Percentiles rank a stretch among this genome's conserved stretches.
Evolutionary conservation across 1,139 yeast species (phyloP).

Genomic region (Yamadazyma atlantica): DNA sequence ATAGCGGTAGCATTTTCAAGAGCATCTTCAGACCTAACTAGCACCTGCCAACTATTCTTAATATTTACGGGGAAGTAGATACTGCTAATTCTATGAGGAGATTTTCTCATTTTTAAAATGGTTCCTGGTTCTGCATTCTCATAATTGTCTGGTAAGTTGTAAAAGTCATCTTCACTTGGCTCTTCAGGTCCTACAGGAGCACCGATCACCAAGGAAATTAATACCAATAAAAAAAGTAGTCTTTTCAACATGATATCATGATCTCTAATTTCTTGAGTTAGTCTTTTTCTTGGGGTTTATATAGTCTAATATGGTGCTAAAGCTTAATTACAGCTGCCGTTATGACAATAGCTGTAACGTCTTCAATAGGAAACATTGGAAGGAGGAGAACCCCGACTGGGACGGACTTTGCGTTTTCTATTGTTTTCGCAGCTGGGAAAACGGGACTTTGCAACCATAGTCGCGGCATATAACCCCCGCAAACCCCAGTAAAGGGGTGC

Average conservation of each 20-base stretch:
- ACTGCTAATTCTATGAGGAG: constrained; percentile 21
- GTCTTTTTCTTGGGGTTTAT: no score
- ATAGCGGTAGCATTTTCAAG: constrained; percentile 29
- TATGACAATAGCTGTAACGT: no score
- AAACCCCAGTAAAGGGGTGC: no score
- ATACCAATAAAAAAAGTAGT: neutral
- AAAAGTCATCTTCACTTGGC: constrained; percentile 22
- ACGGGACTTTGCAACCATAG: no score
- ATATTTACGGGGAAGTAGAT: constrained; percentile 19
- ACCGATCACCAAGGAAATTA: constrained; percentile 5
- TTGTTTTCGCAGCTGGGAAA: no score
- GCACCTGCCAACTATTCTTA: constrained; percentile 30
- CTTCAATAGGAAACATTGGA: no score
- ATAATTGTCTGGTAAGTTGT: constrained; percentile 21
- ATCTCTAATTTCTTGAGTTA: no score
- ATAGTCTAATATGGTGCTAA: no score
- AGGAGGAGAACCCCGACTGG: no score
- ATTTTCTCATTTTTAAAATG: constrained; percentile 21
- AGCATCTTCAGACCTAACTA: constrained; percentile 33
- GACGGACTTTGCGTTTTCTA: no score
- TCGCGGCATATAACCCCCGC: no score
- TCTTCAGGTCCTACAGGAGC: constrained; percentile 7
- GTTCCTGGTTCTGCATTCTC: constrained; percentile 20
- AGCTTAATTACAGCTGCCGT: no score
- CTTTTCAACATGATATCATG: neutral